Evolutionary conservation across 2,329 filamentous ascomycete genomes (phyloP).

Genomic region (Fonsecaea erecta): DNA sequence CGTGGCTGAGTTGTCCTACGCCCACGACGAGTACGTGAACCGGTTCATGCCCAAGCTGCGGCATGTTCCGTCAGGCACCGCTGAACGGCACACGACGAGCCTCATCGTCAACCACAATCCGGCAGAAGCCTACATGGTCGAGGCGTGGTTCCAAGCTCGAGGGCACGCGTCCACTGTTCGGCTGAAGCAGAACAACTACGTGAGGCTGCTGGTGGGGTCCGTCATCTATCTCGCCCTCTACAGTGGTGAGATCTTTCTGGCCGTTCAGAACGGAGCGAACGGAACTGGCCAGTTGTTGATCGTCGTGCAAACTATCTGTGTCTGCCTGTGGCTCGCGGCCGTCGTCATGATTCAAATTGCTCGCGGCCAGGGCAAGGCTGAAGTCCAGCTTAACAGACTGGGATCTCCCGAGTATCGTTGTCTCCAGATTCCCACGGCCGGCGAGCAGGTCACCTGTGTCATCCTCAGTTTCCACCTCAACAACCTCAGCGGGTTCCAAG

Average conservation of each 20-base stretch:
- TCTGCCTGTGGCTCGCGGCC: conserved; percentile 4
- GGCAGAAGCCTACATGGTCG: conserved; percentile 8
- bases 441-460: conserved; percentile 1
- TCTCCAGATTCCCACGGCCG: conserved; percentile 10
- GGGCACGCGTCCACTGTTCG: no score
- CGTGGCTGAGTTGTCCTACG: conserved; percentile 6
- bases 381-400: conserved; percentile 5
- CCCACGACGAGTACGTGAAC: conserved; percentile 12
- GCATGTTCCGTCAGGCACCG: conserved; percentile 7
- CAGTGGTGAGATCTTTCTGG: conserved; percentile 11
- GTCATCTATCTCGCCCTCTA: no score
- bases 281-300: conserved; percentile 1
- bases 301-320: conserved; percentile 10
- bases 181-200: no score
- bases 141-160: no score
- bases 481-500: conserved; percentile 10
- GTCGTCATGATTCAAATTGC: not conserved
- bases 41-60: conserved; percentile 1
- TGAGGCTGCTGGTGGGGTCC: no score
- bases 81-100: conserved; percentile 9
- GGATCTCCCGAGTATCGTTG: conserved; percentile 14
- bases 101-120: conserved; percentile 17
- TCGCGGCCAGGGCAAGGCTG: conserved; percentile 11
- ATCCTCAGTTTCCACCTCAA: conserved; percentile 13
- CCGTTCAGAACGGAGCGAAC: conserved; percentile 10